These are phyloP conservation scores for Microbotryum violaceum DNA, from an alignment of 1,284 basidiomycete species.

Conservation along the genomic window DNA sequence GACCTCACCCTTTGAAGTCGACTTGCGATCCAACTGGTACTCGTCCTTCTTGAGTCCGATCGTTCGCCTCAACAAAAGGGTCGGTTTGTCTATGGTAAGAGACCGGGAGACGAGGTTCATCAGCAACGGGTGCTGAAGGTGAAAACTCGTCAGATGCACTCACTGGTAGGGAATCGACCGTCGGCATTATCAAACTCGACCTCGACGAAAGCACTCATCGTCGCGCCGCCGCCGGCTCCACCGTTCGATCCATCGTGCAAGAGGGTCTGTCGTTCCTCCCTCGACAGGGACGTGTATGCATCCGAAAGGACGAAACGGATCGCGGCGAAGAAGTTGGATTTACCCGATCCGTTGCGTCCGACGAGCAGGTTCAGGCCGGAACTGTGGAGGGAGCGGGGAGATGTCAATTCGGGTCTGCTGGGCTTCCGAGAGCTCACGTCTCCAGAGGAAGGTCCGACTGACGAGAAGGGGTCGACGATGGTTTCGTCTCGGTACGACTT, in stretches of 20 bases:
- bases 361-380: conserved; percentile 88
- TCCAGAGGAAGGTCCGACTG: background rate
- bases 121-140: too few relatives aligned
- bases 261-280: conserved; percentile 84
- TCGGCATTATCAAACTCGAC: conserved; percentile 41
- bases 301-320: conserved; percentile 93
- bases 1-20: conserved; percentile 89
- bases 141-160: conserved; percentile 60
- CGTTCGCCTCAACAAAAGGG: conserved; percentile 78
- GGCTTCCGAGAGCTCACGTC: background rate
- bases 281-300: conserved; percentile 89
- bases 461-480: conserved; percentile 48
- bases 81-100: conserved; percentile 60
- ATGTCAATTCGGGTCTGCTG: background rate
- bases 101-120: too few relatives aligned
- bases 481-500: conserved; percentile 74
- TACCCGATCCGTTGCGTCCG: conserved; percentile 88
- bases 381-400: conserved; percentile 46
- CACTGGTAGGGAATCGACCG: conserved; percentile 48
- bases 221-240: conserved; percentile 51
- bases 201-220: conserved; percentile 83
- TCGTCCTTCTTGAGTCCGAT: conserved; percentile 99
- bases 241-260: conserved; percentile 88
- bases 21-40: conserved; percentile 93
- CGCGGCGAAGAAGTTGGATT: conserved; percentile 79